Evolutionary conservation across 768 basidiomycete species (phyloP).

Genomic region (Trichaptum fuscoviolaceum): DNA sequence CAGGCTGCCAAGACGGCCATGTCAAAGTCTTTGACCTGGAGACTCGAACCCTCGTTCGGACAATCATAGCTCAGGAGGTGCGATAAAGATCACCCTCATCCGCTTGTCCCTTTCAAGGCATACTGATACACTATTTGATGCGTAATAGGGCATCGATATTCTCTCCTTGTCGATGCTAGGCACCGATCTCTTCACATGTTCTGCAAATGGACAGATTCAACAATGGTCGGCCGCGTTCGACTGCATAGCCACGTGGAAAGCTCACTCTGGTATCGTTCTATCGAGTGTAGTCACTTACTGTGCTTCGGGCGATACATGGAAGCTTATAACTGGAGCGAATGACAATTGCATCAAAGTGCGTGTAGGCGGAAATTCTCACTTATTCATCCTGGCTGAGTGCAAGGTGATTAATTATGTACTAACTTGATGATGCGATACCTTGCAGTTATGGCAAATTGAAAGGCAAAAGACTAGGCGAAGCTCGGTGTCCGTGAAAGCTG

Average conservation of each 20-base stretch:
- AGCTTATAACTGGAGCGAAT: constrained; percentile 74
- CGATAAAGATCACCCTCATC: constrained; percentile 10
- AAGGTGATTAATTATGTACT: not conserved
- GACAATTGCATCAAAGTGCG: constrained; percentile 80
- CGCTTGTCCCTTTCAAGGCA: not conserved
- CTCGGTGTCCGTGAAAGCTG: not conserved
- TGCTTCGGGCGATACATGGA: constrained; percentile 10
- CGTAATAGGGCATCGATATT: constrained; percentile 65
- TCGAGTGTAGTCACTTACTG: constrained; percentile 59
- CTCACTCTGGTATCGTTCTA: constrained; percentile 76
- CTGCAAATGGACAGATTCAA: constrained; percentile 63
- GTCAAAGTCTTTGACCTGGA: constrained; percentile 90
- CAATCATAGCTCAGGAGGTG: constrained; percentile 82
- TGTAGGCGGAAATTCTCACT: constrained; percentile 11
- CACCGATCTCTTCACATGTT: constrained; percentile 43
- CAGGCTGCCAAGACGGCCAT: constrained; percentile 91
- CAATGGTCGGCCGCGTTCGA: constrained; percentile 84
- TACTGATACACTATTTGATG: constrained; percentile 7
- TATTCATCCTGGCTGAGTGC: constrained; percentile 5
- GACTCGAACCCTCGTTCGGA: constrained; percentile 80
- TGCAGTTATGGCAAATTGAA: constrained; percentile 36
- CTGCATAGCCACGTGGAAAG: constrained; percentile 77
- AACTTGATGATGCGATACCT: not conserved
- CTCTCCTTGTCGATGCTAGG: constrained; percentile 72
- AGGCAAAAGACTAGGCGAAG: constrained; percentile 9